Evolutionary conservation across 2,329 filamentous ascomycete species (phyloP).

Genomic region (Aspergillus pseudonomiae): DNA sequence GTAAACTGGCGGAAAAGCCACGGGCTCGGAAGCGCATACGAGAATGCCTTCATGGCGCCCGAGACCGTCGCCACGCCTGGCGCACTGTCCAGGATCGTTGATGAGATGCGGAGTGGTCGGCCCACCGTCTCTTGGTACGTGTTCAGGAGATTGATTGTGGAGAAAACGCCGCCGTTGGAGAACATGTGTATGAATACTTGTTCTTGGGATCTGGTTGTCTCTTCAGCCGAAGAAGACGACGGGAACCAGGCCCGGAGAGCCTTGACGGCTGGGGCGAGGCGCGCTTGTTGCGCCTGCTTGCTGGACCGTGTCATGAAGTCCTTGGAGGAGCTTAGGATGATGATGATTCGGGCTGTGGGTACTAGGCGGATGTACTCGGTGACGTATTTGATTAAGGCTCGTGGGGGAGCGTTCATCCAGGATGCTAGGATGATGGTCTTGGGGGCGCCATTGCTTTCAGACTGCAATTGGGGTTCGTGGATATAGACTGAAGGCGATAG

Average conservation of each 20-base stretch:
- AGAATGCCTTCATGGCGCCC: constrained; percentile 36
- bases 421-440: constrained; percentile 50
- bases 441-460: constrained; percentile 12
- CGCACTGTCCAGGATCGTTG: constrained; percentile 50
- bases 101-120: constrained; percentile 41
- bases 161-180: constrained; percentile 53
- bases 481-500: constrained; percentile 45
- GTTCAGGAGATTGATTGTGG: constrained; percentile 41
- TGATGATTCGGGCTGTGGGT: constrained; percentile 47
- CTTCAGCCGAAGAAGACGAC: constrained; percentile 4
- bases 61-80: constrained; percentile 42
- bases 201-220: constrained; percentile 16
- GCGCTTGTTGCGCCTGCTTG: constrained; percentile 27
- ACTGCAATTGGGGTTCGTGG: constrained; percentile 32
- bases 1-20: constrained; percentile 25
- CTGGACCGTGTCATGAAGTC: constrained; percentile 37
- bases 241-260: constrained; percentile 32
- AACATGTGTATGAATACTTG: constrained; percentile 51
- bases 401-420: constrained; percentile 52
- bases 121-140: constrained; percentile 41
- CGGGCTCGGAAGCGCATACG: constrained; percentile 37
- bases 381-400: constrained; percentile 53
- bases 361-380: constrained; percentile 46
- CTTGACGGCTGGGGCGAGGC: constrained; percentile 39
- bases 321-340: constrained; percentile 40